Conservation (phyloP, 768 basidiomycete species). For the Tephrocybe sp. region DNA sequence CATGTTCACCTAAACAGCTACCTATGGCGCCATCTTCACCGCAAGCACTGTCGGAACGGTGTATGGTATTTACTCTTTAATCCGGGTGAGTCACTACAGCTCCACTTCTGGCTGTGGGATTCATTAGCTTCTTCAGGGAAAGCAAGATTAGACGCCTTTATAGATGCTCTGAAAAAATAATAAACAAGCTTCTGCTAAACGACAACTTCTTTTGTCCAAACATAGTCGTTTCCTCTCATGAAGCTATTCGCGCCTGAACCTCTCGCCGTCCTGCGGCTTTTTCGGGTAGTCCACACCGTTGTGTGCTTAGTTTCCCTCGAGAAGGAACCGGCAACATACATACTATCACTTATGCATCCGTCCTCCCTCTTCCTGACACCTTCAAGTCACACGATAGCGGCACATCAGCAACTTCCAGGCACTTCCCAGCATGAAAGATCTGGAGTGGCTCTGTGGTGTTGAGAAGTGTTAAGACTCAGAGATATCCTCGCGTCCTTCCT, state of each 20-base stretch:
- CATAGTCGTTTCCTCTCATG: background rate
- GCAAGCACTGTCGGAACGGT: conserved; percentile 52
- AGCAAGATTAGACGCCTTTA: conserved; percentile 14
- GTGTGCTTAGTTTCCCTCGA: no score
- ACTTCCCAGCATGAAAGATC: no score
- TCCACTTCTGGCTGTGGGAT: background rate
- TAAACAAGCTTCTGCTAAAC: background rate
- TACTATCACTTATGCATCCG: background rate
- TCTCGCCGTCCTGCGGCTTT: no score
- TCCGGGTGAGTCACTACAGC: conserved; percentile 30
- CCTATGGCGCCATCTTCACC: conserved; percentile 52
- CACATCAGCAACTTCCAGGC: no score
- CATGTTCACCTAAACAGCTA: conserved; percentile 32
- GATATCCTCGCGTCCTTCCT: no score
- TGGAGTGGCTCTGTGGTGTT: no score
- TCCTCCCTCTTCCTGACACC: background rate
- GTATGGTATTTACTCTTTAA: conserved; percentile 47
- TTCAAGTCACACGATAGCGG: no score
- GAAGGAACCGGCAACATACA: background rate
- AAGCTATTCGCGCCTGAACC: background rate
- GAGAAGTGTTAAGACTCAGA: no score
- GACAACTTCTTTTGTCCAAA: background rate
- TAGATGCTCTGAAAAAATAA: conserved; percentile 10
- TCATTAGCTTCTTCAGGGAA: conserved; percentile 13
- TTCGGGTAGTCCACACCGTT: no score